Conservation (phyloP, 108 stramenopile genomes). For the Cyclotella cryptica region DNA sequence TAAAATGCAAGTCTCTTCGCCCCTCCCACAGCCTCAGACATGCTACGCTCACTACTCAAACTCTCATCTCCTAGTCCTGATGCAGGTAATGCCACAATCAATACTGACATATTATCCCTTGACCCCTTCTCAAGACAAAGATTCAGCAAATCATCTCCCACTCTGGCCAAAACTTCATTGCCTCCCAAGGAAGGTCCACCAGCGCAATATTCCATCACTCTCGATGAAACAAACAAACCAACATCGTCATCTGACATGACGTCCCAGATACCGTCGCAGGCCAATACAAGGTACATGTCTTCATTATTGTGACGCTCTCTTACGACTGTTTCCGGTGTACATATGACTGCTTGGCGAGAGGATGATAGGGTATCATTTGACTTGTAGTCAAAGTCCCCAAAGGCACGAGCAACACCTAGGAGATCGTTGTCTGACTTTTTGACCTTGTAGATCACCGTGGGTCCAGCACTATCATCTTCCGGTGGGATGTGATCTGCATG, state of each 20-base stretch:
- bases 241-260: conserved; percentile 84
- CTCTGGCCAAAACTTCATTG: conserved; percentile 60
- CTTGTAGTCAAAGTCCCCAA: conserved; percentile 96
- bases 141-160: conserved; percentile 73
- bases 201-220: conserved; percentile 32
- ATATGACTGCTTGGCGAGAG: conserved; percentile 84
- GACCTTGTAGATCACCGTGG: conserved; percentile 30
- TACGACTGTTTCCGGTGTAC: conserved; percentile 77
- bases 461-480: conserved; percentile 50
- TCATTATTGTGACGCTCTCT: conserved; percentile 56
- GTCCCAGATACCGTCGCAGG: conserved; percentile 95
- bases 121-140: conserved; percentile 75
- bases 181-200: neutral
- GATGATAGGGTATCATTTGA: conserved; percentile 61
- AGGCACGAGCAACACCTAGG: conserved; percentile 86
- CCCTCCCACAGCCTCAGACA: neutral
- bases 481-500: conserved; percentile 36
- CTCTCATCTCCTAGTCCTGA: conserved; percentile 16
- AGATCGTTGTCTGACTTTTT: conserved; percentile 49
- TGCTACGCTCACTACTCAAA: neutral
- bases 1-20: neutral
- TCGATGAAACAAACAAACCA: conserved; percentile 67
- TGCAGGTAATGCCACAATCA: conserved; percentile 73
- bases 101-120: conserved; percentile 89
- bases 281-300: conserved; percentile 84